These are phyloP conservation scores for Wickerhamiella occidentalis DNA, from an alignment of 805 yeast species.

Conservation along the genomic window DNA sequence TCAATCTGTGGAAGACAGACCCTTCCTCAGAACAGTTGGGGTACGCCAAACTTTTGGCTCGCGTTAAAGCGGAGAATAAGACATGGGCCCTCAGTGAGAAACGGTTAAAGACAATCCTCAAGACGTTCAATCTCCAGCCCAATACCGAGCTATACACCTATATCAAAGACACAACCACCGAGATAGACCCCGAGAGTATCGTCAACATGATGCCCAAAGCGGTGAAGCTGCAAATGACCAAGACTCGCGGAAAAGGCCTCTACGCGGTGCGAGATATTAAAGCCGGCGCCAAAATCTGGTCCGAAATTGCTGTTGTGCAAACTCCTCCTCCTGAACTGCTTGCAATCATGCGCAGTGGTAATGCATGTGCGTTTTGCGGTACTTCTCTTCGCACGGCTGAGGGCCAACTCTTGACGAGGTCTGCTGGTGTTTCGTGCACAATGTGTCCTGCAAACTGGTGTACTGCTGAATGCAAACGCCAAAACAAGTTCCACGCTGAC, in stretches of 20 bases:
- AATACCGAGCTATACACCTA: constrained; percentile 37
- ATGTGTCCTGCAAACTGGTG: constrained; percentile 63
- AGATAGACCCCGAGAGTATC: constrained; percentile 34
- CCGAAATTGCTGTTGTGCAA: constrained; percentile 47
- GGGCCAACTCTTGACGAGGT: constrained; percentile 15
- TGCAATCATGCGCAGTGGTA: constrained; percentile 44
- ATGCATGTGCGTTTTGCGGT: constrained; percentile 67
- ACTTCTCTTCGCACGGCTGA: constrained; percentile 32
- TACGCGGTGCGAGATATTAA: constrained; percentile 38
- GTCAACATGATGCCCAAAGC: constrained; percentile 25
- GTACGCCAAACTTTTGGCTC: constrained; percentile 38
- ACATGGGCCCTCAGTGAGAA: constrained; percentile 54
- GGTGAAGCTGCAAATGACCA: constrained; percentile 39
- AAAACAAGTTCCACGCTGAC: constrained; percentile 40
- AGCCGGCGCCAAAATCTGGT: constrained; percentile 47
- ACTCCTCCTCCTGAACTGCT: constrained; percentile 59
- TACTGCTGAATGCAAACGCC: constrained; percentile 44
- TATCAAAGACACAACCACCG: constrained; percentile 42
- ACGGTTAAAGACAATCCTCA: constrained; percentile 42
- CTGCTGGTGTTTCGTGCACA: constrained; percentile 31
- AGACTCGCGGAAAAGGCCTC: constrained; percentile 49
- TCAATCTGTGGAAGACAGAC: constrained; percentile 55
- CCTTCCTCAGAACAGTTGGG: constrained; percentile 50
- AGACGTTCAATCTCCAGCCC: constrained; percentile 41
- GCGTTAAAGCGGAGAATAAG: constrained; percentile 41